Conservation (phyloP, 2,329 filamentous ascomycete genomes). For the Verticillium klebahnii region DNA sequence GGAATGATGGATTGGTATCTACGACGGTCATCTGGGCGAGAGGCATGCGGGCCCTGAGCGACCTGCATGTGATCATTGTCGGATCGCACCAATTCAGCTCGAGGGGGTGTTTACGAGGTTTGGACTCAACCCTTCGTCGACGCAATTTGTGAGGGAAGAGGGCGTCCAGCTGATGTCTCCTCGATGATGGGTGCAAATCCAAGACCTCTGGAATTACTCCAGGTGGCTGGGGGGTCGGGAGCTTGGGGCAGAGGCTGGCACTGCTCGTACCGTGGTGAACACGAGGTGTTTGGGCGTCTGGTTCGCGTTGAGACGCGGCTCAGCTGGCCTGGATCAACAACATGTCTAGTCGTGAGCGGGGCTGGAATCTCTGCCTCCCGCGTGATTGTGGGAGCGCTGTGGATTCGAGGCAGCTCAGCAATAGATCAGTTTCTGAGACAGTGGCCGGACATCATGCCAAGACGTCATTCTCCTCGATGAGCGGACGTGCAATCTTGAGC, state of each 20-base stretch:
- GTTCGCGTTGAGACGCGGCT: not conserved
- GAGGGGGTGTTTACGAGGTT: too few relatives aligned
- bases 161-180: too few relatives aligned
- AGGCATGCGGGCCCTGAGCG: too few relatives aligned
- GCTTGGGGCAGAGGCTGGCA: not conserved
- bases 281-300: not conserved
- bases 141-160: too few relatives aligned
- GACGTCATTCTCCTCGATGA: too few relatives aligned
- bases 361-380: not conserved
- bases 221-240: too few relatives aligned
- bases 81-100: too few relatives aligned
- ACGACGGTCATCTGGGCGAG: not conserved
- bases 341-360: not conserved
- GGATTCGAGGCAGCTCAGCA: not conserved
- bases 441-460: too few relatives aligned
- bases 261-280: not conserved
- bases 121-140: not conserved
- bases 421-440: too few relatives aligned
- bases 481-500: too few relatives aligned
- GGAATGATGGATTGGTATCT: not conserved
- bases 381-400: not conserved
- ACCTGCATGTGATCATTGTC: too few relatives aligned
- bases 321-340: not conserved
- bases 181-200: too few relatives aligned
- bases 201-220: not conserved